These are phyloP conservation scores for Yamadazyma nakazawae DNA, from an alignment of 805 yeast genomes.

Conservation along the genomic window DNA sequence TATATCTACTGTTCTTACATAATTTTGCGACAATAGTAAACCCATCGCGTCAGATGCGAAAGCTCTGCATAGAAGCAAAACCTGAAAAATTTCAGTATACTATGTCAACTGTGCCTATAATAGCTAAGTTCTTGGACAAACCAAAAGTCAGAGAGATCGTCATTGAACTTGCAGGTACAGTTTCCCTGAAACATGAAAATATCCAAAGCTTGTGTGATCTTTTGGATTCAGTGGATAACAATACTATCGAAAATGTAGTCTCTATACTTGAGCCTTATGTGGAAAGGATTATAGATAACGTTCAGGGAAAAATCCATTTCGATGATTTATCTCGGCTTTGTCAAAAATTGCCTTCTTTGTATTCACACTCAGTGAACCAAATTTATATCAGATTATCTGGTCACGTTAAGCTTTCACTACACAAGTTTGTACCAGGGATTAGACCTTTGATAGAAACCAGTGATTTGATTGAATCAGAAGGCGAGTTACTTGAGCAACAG, in stretches of 20 bases:
- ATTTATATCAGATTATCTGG: conserved; percentile 3
- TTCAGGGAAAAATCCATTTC: conserved; percentile 3
- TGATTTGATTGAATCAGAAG: conserved; percentile 1
- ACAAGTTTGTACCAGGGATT: conserved; percentile 18
- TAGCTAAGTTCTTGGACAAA: conserved; percentile 23
- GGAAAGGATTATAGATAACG: conserved; percentile 1
- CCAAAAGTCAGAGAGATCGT: conserved; percentile 21
- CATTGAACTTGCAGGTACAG: conserved; percentile 15
- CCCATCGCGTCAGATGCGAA: neutral
- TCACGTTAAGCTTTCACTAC: conserved; percentile 8
- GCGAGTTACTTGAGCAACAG: conserved; percentile 11
- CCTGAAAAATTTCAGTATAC: conserved; percentile 8
- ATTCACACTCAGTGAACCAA: conserved; percentile 11
- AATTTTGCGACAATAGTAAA: neutral
- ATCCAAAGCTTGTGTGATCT: conserved; percentile 24
- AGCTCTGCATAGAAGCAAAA: conserved; percentile 2
- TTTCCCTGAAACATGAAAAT: conserved; percentile 19
- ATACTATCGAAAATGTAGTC: conserved; percentile 2
- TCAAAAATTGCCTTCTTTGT: conserved; percentile 16
- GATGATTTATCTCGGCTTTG: conserved; percentile 15
- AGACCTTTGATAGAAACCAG: conserved; percentile 6
- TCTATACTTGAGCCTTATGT: conserved; percentile 4
- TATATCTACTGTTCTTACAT: neutral
- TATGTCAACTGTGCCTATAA: conserved; percentile 15
- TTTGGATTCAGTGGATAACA: conserved; percentile 19